These are phyloP conservation scores for Dactylonectria estremocensis DNA, from an alignment of 2,329 filamentous ascomycete genomes.

Conservation along the genomic window DNA sequence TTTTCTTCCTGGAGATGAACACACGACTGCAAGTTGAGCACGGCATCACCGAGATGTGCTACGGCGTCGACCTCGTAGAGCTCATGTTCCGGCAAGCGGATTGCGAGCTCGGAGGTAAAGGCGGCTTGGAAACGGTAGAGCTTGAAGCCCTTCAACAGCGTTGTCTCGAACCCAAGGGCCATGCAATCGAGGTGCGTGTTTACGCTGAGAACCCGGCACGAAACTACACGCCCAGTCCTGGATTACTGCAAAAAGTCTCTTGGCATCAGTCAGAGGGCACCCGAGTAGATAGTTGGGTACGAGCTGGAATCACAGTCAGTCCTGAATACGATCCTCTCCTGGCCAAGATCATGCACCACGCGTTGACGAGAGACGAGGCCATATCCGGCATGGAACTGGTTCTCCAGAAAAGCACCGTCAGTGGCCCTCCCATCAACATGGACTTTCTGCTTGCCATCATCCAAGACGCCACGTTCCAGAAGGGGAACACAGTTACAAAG, in stretches of 20 bases:
- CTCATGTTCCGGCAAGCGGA: conserved; percentile 57
- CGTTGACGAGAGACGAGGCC: conserved; percentile 48
- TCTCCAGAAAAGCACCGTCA: conserved; percentile 51
- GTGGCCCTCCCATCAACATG: conserved; percentile 62
- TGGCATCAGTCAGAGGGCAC: conserved; percentile 65
- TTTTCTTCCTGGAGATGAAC: conserved; percentile 71
- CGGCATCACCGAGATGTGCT: conserved; percentile 84
- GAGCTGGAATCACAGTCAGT: conserved; percentile 69
- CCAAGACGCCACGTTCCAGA: conserved; percentile 59
- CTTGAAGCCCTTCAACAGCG: conserved; percentile 35
- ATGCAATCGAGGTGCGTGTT: conserved; percentile 55
- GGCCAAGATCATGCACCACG: conserved; percentile 72
- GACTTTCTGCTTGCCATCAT: conserved; percentile 69
- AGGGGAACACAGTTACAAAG: conserved; percentile 70
- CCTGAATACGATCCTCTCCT: conserved; percentile 72
- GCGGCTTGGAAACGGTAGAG: conserved; percentile 23
- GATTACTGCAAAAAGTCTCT: conserved; percentile 69
- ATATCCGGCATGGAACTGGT: conserved; percentile 63
- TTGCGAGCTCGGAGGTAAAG: conserved; percentile 31
- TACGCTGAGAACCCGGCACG: conserved; percentile 67
- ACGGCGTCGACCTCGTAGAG: conserved; percentile 79
- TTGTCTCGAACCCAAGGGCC: conserved; percentile 40
- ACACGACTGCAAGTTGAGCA: conserved; percentile 83
- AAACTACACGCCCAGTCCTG: conserved; percentile 72
- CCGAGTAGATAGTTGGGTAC: conserved; percentile 75